These are phyloP conservation scores for Talaromyces rugulosus DNA, from an alignment of 2,329 filamentous ascomycete genomes.

Conservation along the genomic window DNA sequence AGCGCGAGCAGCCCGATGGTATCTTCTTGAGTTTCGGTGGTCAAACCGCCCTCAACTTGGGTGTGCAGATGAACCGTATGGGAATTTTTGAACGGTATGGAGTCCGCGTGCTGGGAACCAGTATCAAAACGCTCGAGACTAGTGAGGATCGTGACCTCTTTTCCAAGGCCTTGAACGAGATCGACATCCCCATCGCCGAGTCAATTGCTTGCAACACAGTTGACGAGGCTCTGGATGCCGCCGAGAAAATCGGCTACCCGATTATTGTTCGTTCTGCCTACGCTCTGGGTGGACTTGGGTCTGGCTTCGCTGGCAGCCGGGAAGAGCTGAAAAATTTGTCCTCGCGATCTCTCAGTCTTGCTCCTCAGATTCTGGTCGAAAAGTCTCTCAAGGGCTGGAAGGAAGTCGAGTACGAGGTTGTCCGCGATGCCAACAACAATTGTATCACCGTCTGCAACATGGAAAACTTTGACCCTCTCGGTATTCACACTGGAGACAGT, in stretches of 20 bases:
- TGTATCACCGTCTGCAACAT: conserved; percentile 99
- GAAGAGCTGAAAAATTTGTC: conserved; percentile 93
- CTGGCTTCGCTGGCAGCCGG: conserved; percentile 89
- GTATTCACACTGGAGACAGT: conserved; percentile 96
- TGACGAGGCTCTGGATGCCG: conserved; percentile 86
- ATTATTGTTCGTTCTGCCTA: conserved; percentile 98
- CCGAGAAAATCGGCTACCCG: conserved; percentile 83
- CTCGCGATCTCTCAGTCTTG: conserved; percentile 85
- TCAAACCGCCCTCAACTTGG: conserved; percentile 93
- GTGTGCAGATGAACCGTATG: conserved; percentile 95
- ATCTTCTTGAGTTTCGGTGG: conserved; percentile 97
- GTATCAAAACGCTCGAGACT: conserved; percentile 87
- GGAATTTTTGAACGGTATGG: conserved; percentile 93
- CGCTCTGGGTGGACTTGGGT: conserved; percentile 90
- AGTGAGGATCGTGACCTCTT: conserved; percentile 96
- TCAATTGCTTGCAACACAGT: conserved; percentile 88
- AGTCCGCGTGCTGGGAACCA: conserved; percentile 92
- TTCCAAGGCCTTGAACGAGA: conserved; percentile 91
- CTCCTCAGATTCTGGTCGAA: conserved; percentile 94
- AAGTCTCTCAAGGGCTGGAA: conserved; percentile 99
- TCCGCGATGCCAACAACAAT: conserved; percentile 95
- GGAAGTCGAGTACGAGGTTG: conserved; percentile 97
- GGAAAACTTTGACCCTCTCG: conserved; percentile 97
- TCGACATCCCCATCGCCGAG: conserved; percentile 94
- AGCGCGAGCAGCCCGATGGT: conserved; percentile 90